phyloP scores from a whole-genome alignment of 2,329 filamentous ascomycete genomes.

The Cercospora sojina region DNA sequence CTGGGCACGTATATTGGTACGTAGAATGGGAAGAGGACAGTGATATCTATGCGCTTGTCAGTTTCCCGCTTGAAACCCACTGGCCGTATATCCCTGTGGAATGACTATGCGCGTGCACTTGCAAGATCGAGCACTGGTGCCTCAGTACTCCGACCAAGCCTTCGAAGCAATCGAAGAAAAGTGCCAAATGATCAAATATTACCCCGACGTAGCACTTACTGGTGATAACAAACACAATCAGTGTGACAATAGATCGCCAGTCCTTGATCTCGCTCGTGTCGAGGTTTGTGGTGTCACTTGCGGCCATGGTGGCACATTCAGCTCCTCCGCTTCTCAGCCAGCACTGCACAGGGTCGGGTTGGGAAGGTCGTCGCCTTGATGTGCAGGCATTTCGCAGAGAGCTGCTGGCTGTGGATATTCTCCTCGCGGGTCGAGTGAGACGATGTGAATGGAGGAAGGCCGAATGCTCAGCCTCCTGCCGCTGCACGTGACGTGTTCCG shows the following conservation, averaged over 20 bases:
- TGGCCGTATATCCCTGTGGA: not conserved
- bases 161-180: not conserved
- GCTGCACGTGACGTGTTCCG: not conserved
- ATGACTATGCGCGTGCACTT: not conserved
- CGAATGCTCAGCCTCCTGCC: not conserved
- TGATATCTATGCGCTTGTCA: conserved; percentile 53
- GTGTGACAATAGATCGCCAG: conserved; percentile 69
- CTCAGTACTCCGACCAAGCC: not conserved
- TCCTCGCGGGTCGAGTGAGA: not conserved
- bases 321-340: not conserved
- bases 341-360: not conserved
- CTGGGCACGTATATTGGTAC: conserved; percentile 62
- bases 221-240: conserved; percentile 67
- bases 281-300: conserved; percentile 31
- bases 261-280: conserved; percentile 58
- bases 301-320: conserved; percentile 2
- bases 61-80: no score
- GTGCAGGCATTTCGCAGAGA: conserved; percentile 3
- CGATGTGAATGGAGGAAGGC: not conserved
- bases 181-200: not conserved
- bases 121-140: not conserved
- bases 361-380: not conserved
- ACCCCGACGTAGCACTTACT: conserved; percentile 54
- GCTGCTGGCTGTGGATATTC: not conserved
- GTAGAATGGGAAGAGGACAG: conserved; percentile 68